Base-by-base conservation (phyloP, 805 yeast genomes). In the Phaffomyces opuntiae region DNA sequence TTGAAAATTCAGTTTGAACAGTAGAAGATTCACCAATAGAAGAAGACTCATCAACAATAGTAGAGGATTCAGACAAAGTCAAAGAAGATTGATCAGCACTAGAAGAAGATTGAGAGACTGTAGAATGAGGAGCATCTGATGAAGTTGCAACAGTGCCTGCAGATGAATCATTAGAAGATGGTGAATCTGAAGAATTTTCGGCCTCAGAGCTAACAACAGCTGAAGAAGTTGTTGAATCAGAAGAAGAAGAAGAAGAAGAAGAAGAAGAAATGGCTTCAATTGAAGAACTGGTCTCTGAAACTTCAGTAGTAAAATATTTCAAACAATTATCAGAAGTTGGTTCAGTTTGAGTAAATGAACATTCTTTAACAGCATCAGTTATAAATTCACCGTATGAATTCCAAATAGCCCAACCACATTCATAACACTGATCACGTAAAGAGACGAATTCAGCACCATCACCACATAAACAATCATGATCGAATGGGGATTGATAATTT, bases 381-480 rank as follows among this genome's bases (percentile, higher is more conserved):
- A 46, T n/a, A 29, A 35, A 38, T 7, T 25, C 26, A 31, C 45
- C 45, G 32, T 46, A 46, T 5, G 34, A 26, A n/a, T 36, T 37
- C 46, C 49, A 46, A 21, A 46, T 29, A 25, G 49, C 19, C 49
- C 49, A 46, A 39, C 46, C 49, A 46, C 49, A 46, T 11, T 36
- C 38, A 26, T 38, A 27, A 46, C 49, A 46, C 8, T 35, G 32
- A 31, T 16, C 40, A 5, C 19, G 27, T 12, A 21, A 24, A 7
- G 33, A 12, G 2, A 31, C 14, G 38, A 46, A 46, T 31, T 38
- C 45, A 19, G 49, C 29, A 37, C 9, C 32, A 8, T 13, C 41
- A 31, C 25, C 42, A 46, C 49, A 46, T 35, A 46, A 31, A 46
- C 49, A 46, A n/a, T 42, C 26, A 21, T 42, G 43, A 36, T 42